Evolutionary conservation across 768 basidiomycete genomes (phyloP).

Genomic region (Tephrocybe sp.): DNA sequence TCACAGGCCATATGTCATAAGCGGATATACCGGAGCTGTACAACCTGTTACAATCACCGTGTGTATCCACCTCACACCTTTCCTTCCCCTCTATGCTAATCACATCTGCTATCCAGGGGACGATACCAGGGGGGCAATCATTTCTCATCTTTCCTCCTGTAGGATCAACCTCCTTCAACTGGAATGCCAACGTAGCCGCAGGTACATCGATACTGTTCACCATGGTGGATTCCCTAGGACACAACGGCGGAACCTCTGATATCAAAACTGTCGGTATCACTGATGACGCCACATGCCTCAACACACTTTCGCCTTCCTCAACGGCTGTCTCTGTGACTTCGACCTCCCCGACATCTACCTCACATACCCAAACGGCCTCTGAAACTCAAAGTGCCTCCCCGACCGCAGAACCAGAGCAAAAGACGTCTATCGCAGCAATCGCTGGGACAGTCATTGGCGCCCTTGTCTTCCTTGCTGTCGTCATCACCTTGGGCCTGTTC

Average conservation of each 20-base stretch:
- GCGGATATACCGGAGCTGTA: constrained; percentile 40
- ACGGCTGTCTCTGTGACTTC: constrained; percentile 25
- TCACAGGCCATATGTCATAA: constrained; percentile 47
- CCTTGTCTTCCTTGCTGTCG: constrained; percentile 51
- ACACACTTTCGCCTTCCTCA: constrained; percentile 51
- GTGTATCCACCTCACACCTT: constrained; percentile 19
- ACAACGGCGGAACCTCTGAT: constrained; percentile 62
- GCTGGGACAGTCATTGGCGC: constrained; percentile 54
- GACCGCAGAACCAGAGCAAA: constrained; percentile 17
- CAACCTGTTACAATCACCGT: constrained; percentile 59
- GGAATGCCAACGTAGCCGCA: constrained; percentile 56
- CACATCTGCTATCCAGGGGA: constrained; percentile 38
- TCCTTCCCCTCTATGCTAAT: neutral
- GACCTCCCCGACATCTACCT: constrained; percentile 14
- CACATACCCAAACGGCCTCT: constrained; percentile 13
- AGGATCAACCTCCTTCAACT: constrained; percentile 42
- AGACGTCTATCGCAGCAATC: constrained; percentile 43
- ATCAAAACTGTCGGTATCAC: constrained; percentile 46
- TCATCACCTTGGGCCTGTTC: constrained; percentile 51
- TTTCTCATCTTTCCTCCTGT: constrained; percentile 43
- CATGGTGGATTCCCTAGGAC: constrained; percentile 50
- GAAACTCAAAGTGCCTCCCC: constrained; percentile 24
- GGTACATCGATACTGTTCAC: constrained; percentile 60
- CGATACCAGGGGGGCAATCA: constrained; percentile 62
- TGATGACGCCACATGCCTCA: constrained; percentile 51